Evolutionary conservation across 352 stramenopile genomes (phyloP).

Genomic region (Pythium periplocum): DNA sequence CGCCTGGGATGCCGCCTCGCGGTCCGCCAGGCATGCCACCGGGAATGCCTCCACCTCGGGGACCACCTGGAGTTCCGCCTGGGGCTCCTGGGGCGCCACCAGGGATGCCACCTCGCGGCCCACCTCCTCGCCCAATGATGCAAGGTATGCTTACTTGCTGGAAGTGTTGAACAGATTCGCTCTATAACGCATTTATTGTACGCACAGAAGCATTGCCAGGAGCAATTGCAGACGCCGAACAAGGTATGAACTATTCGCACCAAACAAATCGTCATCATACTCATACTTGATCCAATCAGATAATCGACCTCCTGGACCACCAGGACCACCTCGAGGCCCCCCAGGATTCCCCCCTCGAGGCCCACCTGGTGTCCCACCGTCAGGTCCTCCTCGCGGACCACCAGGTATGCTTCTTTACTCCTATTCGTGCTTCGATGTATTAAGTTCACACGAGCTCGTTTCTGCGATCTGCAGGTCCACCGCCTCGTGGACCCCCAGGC

Average conservation of each 20-base stretch:
- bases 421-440: neutral
- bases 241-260: neutral
- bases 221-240: conserved; percentile 8
- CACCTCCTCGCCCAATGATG: conserved; percentile 19
- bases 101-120: conserved; percentile 28
- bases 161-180: neutral
- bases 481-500: conserved; percentile 24
- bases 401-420: conserved; percentile 1
- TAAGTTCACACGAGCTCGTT: neutral
- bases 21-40: conserved; percentile 18
- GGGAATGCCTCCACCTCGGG: conserved; percentile 9
- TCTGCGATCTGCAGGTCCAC: conserved; percentile 10
- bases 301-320: conserved; percentile 1
- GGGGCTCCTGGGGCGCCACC: conserved; percentile 25
- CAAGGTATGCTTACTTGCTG: conserved; percentile 9
- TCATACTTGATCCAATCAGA: conserved; percentile 1
- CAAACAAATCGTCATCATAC: neutral
- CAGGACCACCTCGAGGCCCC: conserved; percentile 15
- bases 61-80: conserved; percentile 15
- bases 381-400: conserved; percentile 11
- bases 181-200: neutral
- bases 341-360: conserved; percentile 18
- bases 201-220: conserved; percentile 13
- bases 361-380: conserved; percentile 13
- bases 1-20: conserved; percentile 13